phyloP scores from a whole-genome alignment of 192 early-diverging fungal species.

The Coemansia sp. region DNA sequence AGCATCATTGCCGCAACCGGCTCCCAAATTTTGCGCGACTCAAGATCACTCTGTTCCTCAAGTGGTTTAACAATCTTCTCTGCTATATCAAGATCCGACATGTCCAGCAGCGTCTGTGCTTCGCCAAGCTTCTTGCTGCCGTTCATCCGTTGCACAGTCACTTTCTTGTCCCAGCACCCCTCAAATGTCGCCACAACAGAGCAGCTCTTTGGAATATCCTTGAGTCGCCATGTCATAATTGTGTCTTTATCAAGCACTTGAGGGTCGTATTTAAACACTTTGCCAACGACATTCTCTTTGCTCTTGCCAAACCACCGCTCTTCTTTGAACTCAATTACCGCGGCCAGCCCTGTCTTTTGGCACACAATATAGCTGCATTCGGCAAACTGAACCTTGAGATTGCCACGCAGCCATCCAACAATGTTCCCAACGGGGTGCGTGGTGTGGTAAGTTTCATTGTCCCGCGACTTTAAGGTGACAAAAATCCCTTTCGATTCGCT shows the following conservation, averaged over 20 bases:
- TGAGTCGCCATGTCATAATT: conserved; percentile 52
- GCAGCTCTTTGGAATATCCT: conserved; percentile 58
- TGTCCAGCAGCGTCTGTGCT: conserved; percentile 55
- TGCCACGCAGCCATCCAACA: conserved; percentile 67
- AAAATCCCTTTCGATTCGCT: conserved; percentile 66
- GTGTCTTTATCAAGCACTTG: conserved; percentile 20
- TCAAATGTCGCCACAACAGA: conserved; percentile 59
- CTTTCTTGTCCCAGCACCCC: conserved; percentile 67
- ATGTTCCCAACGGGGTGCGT: conserved; percentile 69
- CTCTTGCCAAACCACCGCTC: conserved; percentile 71
- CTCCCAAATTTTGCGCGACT: conserved; percentile 66
- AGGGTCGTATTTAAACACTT: conserved; percentile 65
- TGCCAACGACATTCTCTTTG: conserved; percentile 67
- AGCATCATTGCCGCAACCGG: conserved; percentile 62
- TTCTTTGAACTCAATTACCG: conserved; percentile 71
- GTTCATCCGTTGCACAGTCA: conserved; percentile 43
- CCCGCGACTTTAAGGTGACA: conserved; percentile 58
- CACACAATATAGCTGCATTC: conserved; percentile 66
- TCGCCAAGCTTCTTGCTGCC: conserved; percentile 1
- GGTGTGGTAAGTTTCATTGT: conserved; percentile 66
- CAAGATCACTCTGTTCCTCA: conserved; percentile 62
- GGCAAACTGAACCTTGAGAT: conserved; percentile 61
- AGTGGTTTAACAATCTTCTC: conserved; percentile 59
- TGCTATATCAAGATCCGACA: conserved; percentile 51
- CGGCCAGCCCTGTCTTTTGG: conserved; percentile 60